Evolutionary conservation across 768 basidiomycete genomes (phyloP), one percentile per base, ranked within the genome.

Genomic region (Termitomyces sp.): DNA sequence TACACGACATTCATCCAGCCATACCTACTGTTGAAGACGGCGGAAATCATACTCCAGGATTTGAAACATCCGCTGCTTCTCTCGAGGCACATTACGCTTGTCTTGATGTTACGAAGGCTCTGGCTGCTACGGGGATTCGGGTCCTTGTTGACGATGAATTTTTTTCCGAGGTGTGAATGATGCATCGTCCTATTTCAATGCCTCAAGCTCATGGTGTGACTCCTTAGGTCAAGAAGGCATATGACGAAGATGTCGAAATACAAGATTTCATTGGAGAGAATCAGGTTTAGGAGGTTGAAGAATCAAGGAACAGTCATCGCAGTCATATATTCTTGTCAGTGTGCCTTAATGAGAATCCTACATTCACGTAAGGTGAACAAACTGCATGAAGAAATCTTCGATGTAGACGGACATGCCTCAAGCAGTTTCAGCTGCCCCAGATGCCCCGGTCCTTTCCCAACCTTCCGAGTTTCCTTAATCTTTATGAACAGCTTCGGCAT

Each of bases 11-110:
- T 18, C 15, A 4, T 22, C 8, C 37, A 91, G 91, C 88, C 8
- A 93, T 93, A 42, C 92, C 91, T 4, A 91, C 88, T 0, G 74
- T 83, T 27, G 69, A 74, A 0, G 78, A 83, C 60, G 91, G 90
- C 7, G 90, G 90, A 11, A 93, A 93, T 66, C 92, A 93, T 64
- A 93, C 92, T 0, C 73, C 72, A 1, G 84, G 74, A 12, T 93
- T 93, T 67, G 72, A 81, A 30, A 71, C 80, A 24, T 74, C 88
- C 0, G 89, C 89, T 0, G 78, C 82, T 0, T 86, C 83, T 0
- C 68, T 75, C 1, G 75, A 73, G 34, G 83, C 90, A 0, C 92
- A 93, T 61, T 74, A 84, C 22, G 87, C 85, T 4, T 85, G 83
- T 60, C 71, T 92, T 49, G 78, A 83, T 58, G 78, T 91, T 3